Conservation (phyloP, 2,329 filamentous ascomycete genomes). For the Aureobasidium sp. region DNA sequence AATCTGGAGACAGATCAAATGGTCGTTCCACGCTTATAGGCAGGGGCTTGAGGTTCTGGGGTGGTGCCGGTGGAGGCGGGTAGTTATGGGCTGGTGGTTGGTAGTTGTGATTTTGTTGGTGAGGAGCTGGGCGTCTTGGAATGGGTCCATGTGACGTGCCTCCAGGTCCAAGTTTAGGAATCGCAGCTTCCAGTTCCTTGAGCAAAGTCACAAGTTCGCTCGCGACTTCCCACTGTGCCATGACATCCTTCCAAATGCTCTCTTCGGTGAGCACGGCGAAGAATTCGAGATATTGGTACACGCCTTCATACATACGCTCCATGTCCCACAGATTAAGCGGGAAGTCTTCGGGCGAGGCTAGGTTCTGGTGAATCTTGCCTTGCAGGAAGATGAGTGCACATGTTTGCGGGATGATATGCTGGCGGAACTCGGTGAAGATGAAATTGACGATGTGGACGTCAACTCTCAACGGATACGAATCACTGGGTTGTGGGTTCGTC, state of each 20-base stretch:
- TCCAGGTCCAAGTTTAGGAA: conserved; percentile 62
- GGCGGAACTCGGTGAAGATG: conserved; percentile 85
- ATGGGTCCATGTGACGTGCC: conserved; percentile 10
- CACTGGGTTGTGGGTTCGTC: conserved; percentile 16
- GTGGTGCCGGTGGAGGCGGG: neutral
- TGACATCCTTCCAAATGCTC: conserved; percentile 68
- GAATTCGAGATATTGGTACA: conserved; percentile 91
- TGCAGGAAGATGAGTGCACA: conserved; percentile 91
- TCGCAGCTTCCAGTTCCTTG: conserved; percentile 77
- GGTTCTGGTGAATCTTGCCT: conserved; percentile 72
- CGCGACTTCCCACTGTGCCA: conserved; percentile 86
- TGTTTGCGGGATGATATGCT: conserved; percentile 86
- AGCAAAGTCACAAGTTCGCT: conserved; percentile 83
- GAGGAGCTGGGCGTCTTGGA: neutral
- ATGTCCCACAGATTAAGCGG: conserved; percentile 95
- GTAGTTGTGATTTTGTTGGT: neutral
- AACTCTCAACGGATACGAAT: conserved; percentile 35
- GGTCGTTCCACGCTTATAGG: conserved; percentile 53
- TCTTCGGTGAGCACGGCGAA: conserved; percentile 84
- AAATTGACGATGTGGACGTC: conserved; percentile 69
- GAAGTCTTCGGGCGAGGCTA: conserved; percentile 74
- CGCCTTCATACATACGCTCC: conserved; percentile 89
- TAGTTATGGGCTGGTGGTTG: neutral
- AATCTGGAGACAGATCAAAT: conserved; percentile 41
- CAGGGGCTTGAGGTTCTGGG: conserved; percentile 13